These are phyloP conservation scores for Exophiala alcalophila DNA, from an alignment of 2,329 filamentous ascomycete genomes.

Conservation along the genomic window DNA sequence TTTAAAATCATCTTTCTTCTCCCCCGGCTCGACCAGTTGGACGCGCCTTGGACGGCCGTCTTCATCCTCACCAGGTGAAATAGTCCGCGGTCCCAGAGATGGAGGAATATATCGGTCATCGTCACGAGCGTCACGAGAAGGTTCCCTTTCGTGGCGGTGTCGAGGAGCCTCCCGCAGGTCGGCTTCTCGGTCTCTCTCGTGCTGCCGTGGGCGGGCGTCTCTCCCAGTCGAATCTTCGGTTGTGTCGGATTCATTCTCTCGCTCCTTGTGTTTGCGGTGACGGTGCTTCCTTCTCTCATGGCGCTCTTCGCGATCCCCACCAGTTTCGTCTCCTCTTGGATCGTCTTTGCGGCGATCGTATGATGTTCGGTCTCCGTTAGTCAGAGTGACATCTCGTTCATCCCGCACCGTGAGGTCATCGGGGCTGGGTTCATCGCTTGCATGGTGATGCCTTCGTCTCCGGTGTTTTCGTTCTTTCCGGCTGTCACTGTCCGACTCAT, in stretches of 20 bases:
- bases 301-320: slow-evolving; percentile 15
- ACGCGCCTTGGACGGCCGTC: slow-evolving; percentile 27
- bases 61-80: slow-evolving; percentile 29
- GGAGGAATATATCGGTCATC: slow-evolving; percentile 11
- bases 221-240: slow-evolving; percentile 20
- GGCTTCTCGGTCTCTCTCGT: slow-evolving; percentile 11
- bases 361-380: slow-evolving; percentile 15
- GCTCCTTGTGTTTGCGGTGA: slow-evolving; percentile 13
- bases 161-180: slow-evolving; percentile 20
- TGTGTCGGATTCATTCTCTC: slow-evolving; percentile 22
- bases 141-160: slow-evolving; percentile 15
- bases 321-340: slow-evolving; percentile 8
- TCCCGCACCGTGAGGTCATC: slow-evolving; percentile 21
- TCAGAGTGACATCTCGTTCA: slow-evolving; percentile 20
- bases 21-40: slow-evolving; percentile 65
- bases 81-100: slow-evolving; percentile 17
- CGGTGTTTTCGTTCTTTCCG: slow-evolving; percentile 25
- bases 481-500: slow-evolving; percentile 27
- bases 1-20: slow-evolving; percentile 61
- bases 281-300: slow-evolving; percentile 21
- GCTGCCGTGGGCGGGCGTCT: slow-evolving; percentile 11
- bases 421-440: slow-evolving; percentile 16
- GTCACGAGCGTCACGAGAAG: slow-evolving; percentile 22
- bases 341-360: slow-evolving; percentile 20
- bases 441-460: slow-evolving; percentile 20